Conservation (phyloP, 2,329 filamentous ascomycete genomes). For the Tolypocladium capitatum region DNA sequence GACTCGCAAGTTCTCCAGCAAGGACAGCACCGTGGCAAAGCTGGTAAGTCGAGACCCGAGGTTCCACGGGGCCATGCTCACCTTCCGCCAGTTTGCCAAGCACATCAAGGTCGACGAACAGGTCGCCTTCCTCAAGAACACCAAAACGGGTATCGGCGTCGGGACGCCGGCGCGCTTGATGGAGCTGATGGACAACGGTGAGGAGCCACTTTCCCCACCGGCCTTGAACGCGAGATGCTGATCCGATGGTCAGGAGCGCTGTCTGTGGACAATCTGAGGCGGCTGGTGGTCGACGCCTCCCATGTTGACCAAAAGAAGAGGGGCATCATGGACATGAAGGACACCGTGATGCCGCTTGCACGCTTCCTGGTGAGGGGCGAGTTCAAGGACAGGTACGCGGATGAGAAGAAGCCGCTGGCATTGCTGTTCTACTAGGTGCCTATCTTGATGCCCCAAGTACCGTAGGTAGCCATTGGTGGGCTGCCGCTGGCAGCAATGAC, state of each 20-base stretch:
- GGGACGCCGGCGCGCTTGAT: slow-evolving; percentile 76
- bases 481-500: not conserved
- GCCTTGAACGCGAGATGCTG: not conserved
- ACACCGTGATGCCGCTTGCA: slow-evolving; percentile 70
- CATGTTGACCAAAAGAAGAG: slow-evolving; percentile 92
- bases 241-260: slow-evolving; percentile 41
- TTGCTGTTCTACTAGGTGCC: slow-evolving; percentile 55
- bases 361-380: slow-evolving; percentile 58
- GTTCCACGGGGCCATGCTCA: slow-evolving; percentile 2
- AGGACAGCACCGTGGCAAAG: slow-evolving; percentile 70
- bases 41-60: slow-evolving; percentile 32
- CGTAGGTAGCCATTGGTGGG: slow-evolving; percentile 1
- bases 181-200: slow-evolving; percentile 72
- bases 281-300: slow-evolving; percentile 79
- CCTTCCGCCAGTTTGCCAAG: slow-evolving; percentile 59
- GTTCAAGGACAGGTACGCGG: slow-evolving; percentile 56
- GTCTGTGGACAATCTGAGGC: slow-evolving; percentile 55
- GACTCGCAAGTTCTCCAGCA: slow-evolving; percentile 65
- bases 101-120: slow-evolving; percentile 93
- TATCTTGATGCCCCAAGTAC: too few species aligned
- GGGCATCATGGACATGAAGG: slow-evolving; percentile 89
- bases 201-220: slow-evolving; percentile 11
- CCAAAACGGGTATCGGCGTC: slow-evolving; percentile 71
- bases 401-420: slow-evolving; percentile 42
- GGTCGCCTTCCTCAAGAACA: slow-evolving; percentile 56